Percentiles rank a stretch among this genome's conserved stretches.
Evolutionary conservation across 805 yeast species (phyloP).

Genomic region (Metschnikowia hibisci): DNA sequence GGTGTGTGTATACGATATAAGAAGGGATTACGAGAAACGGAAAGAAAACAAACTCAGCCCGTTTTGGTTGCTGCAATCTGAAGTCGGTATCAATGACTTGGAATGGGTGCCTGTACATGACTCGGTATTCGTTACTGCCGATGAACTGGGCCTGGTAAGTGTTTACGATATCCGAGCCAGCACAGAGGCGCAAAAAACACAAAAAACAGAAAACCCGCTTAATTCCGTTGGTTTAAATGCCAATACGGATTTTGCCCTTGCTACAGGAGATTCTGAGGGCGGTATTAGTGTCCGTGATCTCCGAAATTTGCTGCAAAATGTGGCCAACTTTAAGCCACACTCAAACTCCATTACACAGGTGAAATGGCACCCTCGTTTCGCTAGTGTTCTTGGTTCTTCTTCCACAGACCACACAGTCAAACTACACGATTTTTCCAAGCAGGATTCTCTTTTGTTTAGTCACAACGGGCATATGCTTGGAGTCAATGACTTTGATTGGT

Average conservation of each 20-base stretch:
- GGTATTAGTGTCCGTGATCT: conserved; percentile 60
- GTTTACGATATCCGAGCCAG: conserved; percentile 24
- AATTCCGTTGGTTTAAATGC: conserved; percentile 62
- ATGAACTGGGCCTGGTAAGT: conserved; percentile 49
- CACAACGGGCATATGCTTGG: conserved; percentile 91
- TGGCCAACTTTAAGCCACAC: conserved; percentile 33
- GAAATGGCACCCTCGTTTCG: conserved; percentile 65
- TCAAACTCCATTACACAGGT: conserved; percentile 56
- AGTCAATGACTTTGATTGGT: conserved; percentile 83
- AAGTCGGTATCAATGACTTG: conserved; percentile 61
- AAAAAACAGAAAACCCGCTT: conserved; percentile 49
- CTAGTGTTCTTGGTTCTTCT: conserved; percentile 57
- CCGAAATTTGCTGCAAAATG: conserved; percentile 31
- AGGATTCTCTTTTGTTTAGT: conserved; percentile 45
- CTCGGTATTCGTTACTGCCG: conserved; percentile 58
- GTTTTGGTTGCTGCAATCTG: conserved; percentile 7
- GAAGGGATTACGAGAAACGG: conserved; percentile 10
- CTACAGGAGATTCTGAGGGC: conserved; percentile 66
- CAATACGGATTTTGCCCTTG: conserved; percentile 51
- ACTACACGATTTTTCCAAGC: conserved; percentile 49
- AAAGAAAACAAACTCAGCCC: conserved; percentile 5
- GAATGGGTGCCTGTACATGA: conserved; percentile 66
- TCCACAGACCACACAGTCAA: conserved; percentile 63
- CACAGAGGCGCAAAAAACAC: conserved; percentile 35
- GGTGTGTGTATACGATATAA: conserved; percentile 66